Conservation (phyloP, 2,329 filamentous ascomycete species). For the Aspergillus novofumigatus region DNA sequence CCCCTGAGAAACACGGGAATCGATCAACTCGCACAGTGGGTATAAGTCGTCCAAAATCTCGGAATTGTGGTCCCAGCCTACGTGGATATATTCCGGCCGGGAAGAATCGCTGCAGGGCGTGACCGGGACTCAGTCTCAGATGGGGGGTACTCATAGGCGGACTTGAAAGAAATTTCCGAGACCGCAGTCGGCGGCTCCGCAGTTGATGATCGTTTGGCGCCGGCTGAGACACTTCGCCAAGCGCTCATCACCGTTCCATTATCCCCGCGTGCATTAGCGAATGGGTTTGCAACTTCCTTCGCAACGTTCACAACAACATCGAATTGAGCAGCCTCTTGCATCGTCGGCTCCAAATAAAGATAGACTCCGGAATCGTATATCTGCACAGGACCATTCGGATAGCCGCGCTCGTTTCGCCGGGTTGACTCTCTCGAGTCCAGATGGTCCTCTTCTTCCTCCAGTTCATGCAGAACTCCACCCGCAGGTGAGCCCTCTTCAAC, state of each 20-base stretch:
- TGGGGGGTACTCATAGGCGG: constrained; percentile 42
- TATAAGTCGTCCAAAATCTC: constrained; percentile 62
- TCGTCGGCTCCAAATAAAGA: constrained; percentile 60
- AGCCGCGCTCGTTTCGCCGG: constrained; percentile 59
- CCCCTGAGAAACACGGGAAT: constrained; percentile 53
- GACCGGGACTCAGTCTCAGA: constrained; percentile 26
- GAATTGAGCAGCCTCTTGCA: constrained; percentile 55
- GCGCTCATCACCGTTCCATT: constrained; percentile 41
- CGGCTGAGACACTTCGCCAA: constrained; percentile 46
- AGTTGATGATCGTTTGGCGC: constrained; percentile 31
- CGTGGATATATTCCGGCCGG: constrained; percentile 61
- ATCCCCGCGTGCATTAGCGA: constrained; percentile 33
- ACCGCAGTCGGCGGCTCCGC: constrained; percentile 42
- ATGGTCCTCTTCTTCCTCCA: constrained; percentile 49
- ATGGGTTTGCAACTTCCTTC: constrained; percentile 61
- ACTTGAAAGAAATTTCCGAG: constrained; percentile 48
- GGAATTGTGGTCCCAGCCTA: constrained; percentile 65
- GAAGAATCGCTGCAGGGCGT: constrained; percentile 30
- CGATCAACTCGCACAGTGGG: constrained; percentile 58
- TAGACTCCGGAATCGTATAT: constrained; percentile 61
- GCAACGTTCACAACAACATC: constrained; percentile 64
- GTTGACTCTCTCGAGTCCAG: constrained; percentile 51
- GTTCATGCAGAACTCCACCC: constrained; percentile 39
- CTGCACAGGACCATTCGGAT: constrained; percentile 60
- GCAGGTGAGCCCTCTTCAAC: constrained; percentile 23